phyloP scores from a whole-genome alignment of 1,139 yeast genomes.

The Nakaseomyces glabratus region DNA sequence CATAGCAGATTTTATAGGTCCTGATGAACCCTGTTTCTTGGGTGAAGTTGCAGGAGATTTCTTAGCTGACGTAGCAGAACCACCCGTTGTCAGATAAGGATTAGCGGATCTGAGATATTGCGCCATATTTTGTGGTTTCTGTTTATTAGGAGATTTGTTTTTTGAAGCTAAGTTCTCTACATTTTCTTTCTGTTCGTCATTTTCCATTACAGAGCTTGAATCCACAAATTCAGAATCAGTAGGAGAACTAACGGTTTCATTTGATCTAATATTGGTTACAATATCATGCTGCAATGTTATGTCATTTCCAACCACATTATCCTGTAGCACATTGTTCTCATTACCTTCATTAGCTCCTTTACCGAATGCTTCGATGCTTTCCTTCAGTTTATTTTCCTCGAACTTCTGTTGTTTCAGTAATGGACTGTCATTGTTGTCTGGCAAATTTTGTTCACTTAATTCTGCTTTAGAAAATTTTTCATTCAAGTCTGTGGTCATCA shows the following conservation, averaged over 20 bases:
- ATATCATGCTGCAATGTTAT: constrained; percentile 2
- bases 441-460: too few relatives aligned
- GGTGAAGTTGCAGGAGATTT: constrained; percentile 3
- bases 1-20: constrained; percentile 59
- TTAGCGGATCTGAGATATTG: constrained; percentile 21
- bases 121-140: constrained; percentile 14
- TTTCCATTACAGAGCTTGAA: constrained; percentile 2
- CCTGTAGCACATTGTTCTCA: too few relatives aligned
- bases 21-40: constrained; percentile 2
- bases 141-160: not conserved
- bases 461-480: too few relatives aligned
- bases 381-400: constrained; percentile 5
- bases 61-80: not conserved
- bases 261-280: constrained; percentile 1
- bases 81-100: constrained; percentile 14
- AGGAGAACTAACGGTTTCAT: not conserved
- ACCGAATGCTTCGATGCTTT: constrained; percentile 3
- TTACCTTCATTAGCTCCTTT: not conserved
- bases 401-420: constrained; percentile 3
- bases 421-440: too few relatives aligned
- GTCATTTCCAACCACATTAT: too few relatives aligned
- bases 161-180: constrained; percentile 5
- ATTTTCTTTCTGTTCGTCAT: not conserved
- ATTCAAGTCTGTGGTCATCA: too few relatives aligned
- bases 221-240: constrained; percentile 6